phyloP scores from a whole-genome alignment of 805 yeast genomes.

The Vanderwaltozyma yarrowii region DNA sequence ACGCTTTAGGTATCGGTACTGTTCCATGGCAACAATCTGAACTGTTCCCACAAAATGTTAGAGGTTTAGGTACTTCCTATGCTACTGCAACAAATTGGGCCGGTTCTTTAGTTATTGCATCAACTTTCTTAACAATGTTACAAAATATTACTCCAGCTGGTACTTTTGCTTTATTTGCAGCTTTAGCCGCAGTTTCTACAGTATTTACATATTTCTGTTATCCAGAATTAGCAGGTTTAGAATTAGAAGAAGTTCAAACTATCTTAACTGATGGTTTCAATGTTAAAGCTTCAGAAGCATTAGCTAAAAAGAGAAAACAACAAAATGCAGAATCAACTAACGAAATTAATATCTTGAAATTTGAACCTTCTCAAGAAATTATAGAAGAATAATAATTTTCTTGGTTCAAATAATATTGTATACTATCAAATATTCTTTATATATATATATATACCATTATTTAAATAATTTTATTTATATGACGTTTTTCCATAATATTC shows the following conservation, averaged over 20 bases:
- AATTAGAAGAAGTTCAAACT: constrained; percentile 82
- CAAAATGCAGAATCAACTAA: constrained; percentile 13
- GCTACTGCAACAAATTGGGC: constrained; percentile 95
- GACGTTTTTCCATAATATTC: too few species aligned
- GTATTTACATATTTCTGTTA: constrained; percentile 72
- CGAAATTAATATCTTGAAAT: constrained; percentile 7
- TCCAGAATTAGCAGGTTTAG: constrained; percentile 87
- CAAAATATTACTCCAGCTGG: constrained; percentile 91
- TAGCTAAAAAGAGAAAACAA: constrained; percentile 40
- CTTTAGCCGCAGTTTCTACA: constrained; percentile 60
- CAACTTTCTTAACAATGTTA: constrained; percentile 91
- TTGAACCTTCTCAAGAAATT: constrained; percentile 20
- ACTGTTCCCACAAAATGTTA: constrained; percentile 83
- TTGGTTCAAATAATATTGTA: too few species aligned
- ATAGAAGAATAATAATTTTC: constrained; percentile 8
- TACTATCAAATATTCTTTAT: too few species aligned
- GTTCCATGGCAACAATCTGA: constrained; percentile 99
- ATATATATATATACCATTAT: too few species aligned
- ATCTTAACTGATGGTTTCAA: constrained; percentile 79
- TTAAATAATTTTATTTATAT: too few species aligned
- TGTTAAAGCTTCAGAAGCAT: constrained; percentile 50
- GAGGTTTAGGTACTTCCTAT: constrained; percentile 85
- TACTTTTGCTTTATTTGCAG: constrained; percentile 86
- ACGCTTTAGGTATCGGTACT: constrained; percentile 93
- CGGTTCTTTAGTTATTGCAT: constrained; percentile 82